A percentile compares a stretch with the other conserved stretches of the same genome.
phyloP scores from a whole-genome alignment of 805 yeast species.

The Brettanomyces bruxellensis region DNA sequence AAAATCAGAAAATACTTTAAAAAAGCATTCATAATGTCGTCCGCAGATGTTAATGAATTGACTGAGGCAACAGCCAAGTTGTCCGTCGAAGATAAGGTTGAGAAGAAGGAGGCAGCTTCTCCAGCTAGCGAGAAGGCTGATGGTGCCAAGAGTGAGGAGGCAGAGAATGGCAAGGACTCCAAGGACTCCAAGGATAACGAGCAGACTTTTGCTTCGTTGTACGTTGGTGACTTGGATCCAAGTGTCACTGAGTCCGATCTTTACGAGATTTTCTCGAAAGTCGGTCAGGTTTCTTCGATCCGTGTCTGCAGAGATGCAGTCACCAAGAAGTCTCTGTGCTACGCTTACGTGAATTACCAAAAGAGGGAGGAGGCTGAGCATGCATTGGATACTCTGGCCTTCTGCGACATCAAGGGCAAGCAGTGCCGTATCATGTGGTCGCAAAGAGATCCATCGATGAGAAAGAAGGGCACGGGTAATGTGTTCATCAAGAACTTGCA shows the following conservation, averaged over 20 bases:
- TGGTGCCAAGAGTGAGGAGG: constrained; percentile 24
- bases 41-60: constrained; percentile 26
- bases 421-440: constrained; percentile 99
- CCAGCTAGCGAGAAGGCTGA: constrained; percentile 23
- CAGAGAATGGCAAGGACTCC: constrained; percentile 9
- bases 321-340: constrained; percentile 93
- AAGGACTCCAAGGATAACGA: constrained; percentile 25
- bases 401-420: constrained; percentile 85
- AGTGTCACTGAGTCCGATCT: constrained; percentile 88
- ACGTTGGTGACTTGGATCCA: constrained; percentile 95
- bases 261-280: constrained; percentile 88
- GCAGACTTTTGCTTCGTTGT: constrained; percentile 72
- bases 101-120: constrained; percentile 19
- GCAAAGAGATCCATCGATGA: constrained; percentile 93
- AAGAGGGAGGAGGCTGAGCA: constrained; percentile 81
- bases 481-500: constrained; percentile 97
- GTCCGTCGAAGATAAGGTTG: constrained; percentile 20
- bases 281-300: constrained; percentile 93
- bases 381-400: constrained; percentile 94
- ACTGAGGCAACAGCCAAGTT: constrained; percentile 27
- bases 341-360: constrained; percentile 96
- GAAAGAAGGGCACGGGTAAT: constrained; percentile 95
- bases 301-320: constrained; percentile 99
- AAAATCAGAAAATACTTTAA: constrained; percentile 8
- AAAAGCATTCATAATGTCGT: constrained; percentile 18